Evolutionary conservation across 177 flowering plant species (phyloP), one percentile per base, ranked within the genome.

Genomic region (Telopea speciosissima): DNA sequence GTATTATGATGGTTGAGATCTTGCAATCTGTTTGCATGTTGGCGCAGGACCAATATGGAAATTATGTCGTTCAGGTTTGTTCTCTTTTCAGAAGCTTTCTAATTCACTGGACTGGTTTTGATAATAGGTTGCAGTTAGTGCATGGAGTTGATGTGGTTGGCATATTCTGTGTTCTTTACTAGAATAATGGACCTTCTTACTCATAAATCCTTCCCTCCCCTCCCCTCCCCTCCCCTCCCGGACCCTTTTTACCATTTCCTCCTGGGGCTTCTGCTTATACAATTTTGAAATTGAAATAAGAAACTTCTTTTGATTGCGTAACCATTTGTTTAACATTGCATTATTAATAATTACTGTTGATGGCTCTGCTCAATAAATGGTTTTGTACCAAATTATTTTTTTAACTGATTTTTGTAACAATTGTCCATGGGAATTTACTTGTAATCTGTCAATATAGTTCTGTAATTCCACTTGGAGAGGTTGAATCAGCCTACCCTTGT

Each of bases 21-120:
- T 62, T 92, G 83, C 80, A 70, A 66, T 81, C 82, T 76, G 90
- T 90, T 62, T 82, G 90, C 81, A 85, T 85, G 96, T 79, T 92
- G 79, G 96, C 96, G 25, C 92, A 89, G 70, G 96, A 92, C 72
- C 97, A 92, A 64, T 92, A 90, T 79, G 97, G 97, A 67, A 92
- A 92, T 74, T 92, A 92, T 82, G 96, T 92, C 76, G 89, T 92
- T 70, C 97, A 92, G 97, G 97, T 92, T 78, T 65, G 87, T 79
- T 58, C 13, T 64, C 19, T 5, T 33, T 52, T 1, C 58, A 28
- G 17, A 65, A 28, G 66, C 73, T 23, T 45, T 63, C 24, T 16
- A 25, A 17, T n/a, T 14, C 14, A 58, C 61, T 58, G 16, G 65
- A 12, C 4, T 56, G 0, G 40, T 36, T 36, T 8, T 36, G 8